phyloP scores from a whole-genome alignment of 2,329 filamentous ascomycete species.

The Alternaria dauci region DNA sequence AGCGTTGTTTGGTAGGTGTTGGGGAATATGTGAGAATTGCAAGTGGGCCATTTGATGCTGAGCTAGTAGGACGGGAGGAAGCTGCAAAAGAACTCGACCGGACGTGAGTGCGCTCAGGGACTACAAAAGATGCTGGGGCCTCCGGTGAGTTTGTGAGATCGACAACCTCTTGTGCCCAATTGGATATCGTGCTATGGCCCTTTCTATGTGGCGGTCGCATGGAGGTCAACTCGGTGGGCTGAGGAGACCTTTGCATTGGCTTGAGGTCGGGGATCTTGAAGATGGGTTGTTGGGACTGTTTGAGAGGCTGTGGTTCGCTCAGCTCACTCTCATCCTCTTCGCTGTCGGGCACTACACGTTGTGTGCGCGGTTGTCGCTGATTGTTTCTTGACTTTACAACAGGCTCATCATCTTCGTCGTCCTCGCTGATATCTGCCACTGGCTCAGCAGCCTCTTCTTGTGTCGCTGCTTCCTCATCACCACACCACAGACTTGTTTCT shows the following conservation, averaged over 20 bases:
- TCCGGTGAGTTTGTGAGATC: slow-evolving; percentile 44
- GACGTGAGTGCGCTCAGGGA: slow-evolving; percentile 29
- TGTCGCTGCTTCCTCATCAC: slow-evolving; percentile 32
- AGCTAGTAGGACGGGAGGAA: slow-evolving; percentile 42
- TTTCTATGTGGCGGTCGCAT: slow-evolving; percentile 37
- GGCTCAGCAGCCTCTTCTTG: slow-evolving; percentile 6
- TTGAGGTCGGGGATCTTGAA: slow-evolving; percentile 18
- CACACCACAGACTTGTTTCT: slow-evolving; percentile 44
- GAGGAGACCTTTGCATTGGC: background rate
- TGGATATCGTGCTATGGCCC: slow-evolving; percentile 38
- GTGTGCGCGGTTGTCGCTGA: slow-evolving; percentile 23
- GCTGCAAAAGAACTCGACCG: slow-evolving; percentile 37
- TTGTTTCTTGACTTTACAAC: slow-evolving; percentile 31
- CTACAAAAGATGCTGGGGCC: slow-evolving; percentile 27
- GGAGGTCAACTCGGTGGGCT: slow-evolving; percentile 27
- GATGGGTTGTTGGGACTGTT: background rate
- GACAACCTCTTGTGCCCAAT: slow-evolving; percentile 45
- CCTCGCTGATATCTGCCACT: slow-evolving; percentile 19
- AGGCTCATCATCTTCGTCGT: slow-evolving; percentile 44
- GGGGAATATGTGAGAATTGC: slow-evolving; percentile 48
- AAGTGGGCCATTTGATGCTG: slow-evolving; percentile 33
- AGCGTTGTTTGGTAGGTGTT: slow-evolving; percentile 44
- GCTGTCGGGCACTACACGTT: slow-evolving; percentile 33
- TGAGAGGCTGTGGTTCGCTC: slow-evolving; percentile 1
- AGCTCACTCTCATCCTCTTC: slow-evolving; percentile 30